Conservation (phyloP, 331 rosid genomes). For the Prunus yedoensis region DNA sequence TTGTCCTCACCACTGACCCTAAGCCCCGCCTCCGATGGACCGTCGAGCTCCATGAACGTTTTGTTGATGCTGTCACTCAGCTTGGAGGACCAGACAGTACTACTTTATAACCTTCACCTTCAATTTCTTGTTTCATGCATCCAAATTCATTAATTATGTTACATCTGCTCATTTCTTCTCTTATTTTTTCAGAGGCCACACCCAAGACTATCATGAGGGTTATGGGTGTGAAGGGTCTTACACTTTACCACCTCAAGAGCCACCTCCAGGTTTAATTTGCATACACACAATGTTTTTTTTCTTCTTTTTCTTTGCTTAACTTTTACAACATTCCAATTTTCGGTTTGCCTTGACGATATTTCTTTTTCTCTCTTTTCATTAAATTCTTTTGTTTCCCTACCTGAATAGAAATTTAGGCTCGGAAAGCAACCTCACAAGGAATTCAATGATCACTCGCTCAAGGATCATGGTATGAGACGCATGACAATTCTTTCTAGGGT, state of each 20-base stretch:
- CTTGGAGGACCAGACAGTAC: slow-evolving; percentile 99
- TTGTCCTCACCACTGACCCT: slow-evolving; percentile 98
- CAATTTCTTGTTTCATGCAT: neutral
- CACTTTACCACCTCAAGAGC: slow-evolving; percentile 99
- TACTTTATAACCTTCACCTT: neutral
- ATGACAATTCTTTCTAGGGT: slow-evolving; percentile 64
- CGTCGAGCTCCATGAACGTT: slow-evolving; percentile 97
- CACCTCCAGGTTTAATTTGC: slow-evolving; percentile 81
- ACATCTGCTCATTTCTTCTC: neutral
- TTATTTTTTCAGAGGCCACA: slow-evolving; percentile 68
- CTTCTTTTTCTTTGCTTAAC: slow-evolving; percentile 25
- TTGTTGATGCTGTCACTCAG: slow-evolving; percentile 96
- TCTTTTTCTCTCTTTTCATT: neutral
- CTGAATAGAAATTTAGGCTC: slow-evolving; percentile 84
- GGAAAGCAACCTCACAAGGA: slow-evolving; percentile 99
- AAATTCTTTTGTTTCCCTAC: slow-evolving; percentile 24
- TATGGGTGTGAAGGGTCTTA: slow-evolving; percentile 99
- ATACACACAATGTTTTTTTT: slow-evolving; percentile 17
- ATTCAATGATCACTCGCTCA: slow-evolving; percentile 89
- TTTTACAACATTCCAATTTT: slow-evolving; percentile 17
- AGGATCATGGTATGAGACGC: slow-evolving; percentile 67
- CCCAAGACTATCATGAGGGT: slow-evolving; percentile 99
- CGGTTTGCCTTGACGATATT: slow-evolving; percentile 9
- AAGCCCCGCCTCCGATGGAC: slow-evolving; percentile 99
- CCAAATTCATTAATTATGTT: no score